A percentile compares a stretch with the other conserved stretches of the same genome.
Conservation (phyloP, 257 asterid species). For the Jaltomata sinuosa region DNA sequence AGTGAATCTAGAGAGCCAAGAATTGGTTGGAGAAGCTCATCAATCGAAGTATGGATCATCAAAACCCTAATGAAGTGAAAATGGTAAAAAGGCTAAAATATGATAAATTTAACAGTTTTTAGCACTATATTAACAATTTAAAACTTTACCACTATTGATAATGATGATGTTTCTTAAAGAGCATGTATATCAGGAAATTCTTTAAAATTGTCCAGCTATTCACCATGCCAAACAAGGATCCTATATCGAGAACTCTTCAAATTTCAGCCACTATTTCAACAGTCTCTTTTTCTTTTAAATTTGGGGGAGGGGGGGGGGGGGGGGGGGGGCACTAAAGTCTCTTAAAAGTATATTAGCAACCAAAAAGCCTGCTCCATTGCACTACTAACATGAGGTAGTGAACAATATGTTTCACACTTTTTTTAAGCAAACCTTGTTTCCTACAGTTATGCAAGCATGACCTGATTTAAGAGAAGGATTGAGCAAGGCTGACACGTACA, state of each 20-base stretch:
- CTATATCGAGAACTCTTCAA: not conserved
- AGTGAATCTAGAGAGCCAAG: not conserved
- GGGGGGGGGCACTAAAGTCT: not conserved
- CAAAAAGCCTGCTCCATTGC: no score
- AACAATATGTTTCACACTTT: not conserved
- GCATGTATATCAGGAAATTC: not conserved
- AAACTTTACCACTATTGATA: not conserved
- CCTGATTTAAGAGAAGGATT: not conserved
- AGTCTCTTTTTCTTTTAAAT: not conserved
- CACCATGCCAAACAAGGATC: not conserved
- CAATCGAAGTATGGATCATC: not conserved
- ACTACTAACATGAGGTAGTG: not conserved
- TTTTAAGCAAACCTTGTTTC: not conserved
- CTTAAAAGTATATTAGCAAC: not conserved
- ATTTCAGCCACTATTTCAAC: not conserved
- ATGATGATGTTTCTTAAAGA: not conserved
- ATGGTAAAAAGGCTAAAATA: not conserved
- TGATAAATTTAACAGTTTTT: not conserved
- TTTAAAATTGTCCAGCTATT: not conserved
- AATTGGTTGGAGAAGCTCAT: not conserved
- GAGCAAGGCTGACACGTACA: not conserved
- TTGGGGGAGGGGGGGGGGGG: not conserved
- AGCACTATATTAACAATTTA: not conserved
- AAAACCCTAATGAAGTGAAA: not conserved
- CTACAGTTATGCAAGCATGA: not conserved